Conservation (phyloP, 2,329 filamentous ascomycete genomes). For the Alternaria triticimaculans region DNA sequence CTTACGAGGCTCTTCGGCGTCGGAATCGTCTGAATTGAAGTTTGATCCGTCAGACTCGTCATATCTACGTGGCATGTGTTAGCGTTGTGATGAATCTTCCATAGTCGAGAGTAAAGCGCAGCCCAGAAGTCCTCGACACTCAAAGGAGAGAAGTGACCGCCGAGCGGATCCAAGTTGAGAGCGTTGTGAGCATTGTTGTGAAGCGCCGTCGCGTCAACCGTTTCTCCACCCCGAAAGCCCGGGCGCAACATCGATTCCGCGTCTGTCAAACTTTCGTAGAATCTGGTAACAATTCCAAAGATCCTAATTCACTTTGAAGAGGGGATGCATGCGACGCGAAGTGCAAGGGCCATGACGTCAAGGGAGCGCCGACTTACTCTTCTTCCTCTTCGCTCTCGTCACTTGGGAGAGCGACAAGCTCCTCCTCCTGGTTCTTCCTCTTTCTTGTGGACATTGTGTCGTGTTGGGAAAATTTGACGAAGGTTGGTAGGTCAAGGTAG, state of each 20-base stretch:
- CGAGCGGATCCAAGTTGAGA: neutral
- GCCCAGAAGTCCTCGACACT: neutral
- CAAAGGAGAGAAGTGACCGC: neutral
- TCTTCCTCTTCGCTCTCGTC: constrained; percentile 54
- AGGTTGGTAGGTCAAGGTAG: constrained; percentile 16
- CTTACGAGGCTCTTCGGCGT: constrained; percentile 47
- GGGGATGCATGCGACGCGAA: constrained; percentile 25
- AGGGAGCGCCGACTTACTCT: constrained; percentile 48
- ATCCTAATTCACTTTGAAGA: constrained; percentile 15
- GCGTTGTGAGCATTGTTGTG: neutral
- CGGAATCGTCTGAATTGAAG: constrained; percentile 47
- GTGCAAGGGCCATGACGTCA: constrained; percentile 47
- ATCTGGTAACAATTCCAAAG: constrained; percentile 12
- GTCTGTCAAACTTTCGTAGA: constrained; percentile 25
- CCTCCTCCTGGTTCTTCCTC: constrained; percentile 54
- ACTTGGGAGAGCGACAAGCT: constrained; percentile 53
- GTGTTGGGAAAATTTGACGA: constrained; percentile 21
- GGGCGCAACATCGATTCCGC: constrained; percentile 8
- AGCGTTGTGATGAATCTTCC: constrained; percentile 20
- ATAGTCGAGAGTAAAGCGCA: neutral
- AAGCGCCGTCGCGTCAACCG: neutral
- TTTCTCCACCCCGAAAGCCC: constrained; percentile 18
- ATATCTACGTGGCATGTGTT: constrained; percentile 36
- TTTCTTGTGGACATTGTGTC: constrained; percentile 51
- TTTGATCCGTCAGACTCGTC: constrained; percentile 47